Percentiles rank a stretch among this genome's conserved stretches.
phyloP scores from a whole-genome alignment of 2,329 filamentous ascomycete genomes.

The Colletotrichum sojae region DNA sequence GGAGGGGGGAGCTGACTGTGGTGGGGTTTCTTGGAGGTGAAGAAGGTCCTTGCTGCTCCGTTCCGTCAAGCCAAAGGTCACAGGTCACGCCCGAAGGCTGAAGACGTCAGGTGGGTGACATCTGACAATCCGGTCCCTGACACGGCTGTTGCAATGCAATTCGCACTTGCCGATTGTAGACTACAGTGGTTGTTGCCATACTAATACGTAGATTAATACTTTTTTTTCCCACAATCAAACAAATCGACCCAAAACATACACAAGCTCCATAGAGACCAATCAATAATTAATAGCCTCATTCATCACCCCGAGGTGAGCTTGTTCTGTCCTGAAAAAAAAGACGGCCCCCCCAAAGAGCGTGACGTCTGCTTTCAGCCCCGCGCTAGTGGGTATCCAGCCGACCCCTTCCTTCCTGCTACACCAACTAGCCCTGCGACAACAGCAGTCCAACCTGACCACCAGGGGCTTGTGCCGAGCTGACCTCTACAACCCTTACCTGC shows the following conservation, averaged over 20 bases:
- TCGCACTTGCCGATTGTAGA: neutral
- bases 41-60: neutral
- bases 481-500: constrained; percentile 23
- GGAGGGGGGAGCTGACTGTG: neutral
- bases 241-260: neutral
- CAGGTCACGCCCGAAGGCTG: constrained; percentile 16
- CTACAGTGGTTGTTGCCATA: neutral
- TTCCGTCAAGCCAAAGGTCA: constrained; percentile 16
- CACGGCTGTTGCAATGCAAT: constrained; percentile 2
- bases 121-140: neutral
- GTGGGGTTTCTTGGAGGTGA: neutral
- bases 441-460: constrained; percentile 17
- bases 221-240: neutral
- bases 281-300: neutral
- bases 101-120: constrained; percentile 32
- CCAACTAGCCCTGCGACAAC: constrained; percentile 23
- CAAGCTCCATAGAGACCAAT: neutral
- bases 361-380: constrained; percentile 41
- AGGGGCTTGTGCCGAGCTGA: neutral
- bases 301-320: neutral
- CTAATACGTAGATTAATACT: neutral
- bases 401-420: constrained; percentile 19
- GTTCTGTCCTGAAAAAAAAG: neutral
- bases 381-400: constrained; percentile 37
- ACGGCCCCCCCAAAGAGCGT: constrained; percentile 8